Conservation (phyloP, 2,329 filamentous ascomycete species). For the Cryphonectria carpinicola region DNA sequence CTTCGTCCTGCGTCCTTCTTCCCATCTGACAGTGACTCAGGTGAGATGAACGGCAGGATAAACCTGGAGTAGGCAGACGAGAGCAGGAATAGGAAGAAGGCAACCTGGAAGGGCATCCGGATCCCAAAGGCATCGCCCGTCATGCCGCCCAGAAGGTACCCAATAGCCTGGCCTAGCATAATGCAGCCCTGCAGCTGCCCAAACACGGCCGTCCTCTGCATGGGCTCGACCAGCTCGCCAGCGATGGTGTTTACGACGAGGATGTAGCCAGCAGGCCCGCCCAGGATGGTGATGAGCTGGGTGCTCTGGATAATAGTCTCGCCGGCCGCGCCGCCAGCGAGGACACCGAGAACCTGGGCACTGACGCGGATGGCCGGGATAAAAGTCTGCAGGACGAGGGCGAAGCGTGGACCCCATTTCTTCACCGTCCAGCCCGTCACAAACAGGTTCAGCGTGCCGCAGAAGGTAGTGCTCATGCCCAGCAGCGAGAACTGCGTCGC, state of each 20-base stretch:
- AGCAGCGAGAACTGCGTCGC: conserved; percentile 67
- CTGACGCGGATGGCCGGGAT: conserved; percentile 66
- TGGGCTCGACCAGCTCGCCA: conserved; percentile 64
- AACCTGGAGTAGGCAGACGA: conserved; percentile 47
- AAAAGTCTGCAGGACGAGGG: conserved; percentile 65
- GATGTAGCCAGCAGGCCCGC: conserved; percentile 71
- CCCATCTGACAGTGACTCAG: conserved; percentile 42
- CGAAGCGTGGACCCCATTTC: conserved; percentile 63
- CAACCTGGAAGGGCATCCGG: conserved; percentile 65
- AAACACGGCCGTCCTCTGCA: conserved; percentile 65
- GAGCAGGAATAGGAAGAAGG: conserved; percentile 59
- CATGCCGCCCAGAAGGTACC: conserved; percentile 66
- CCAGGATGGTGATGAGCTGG: conserved; percentile 69
- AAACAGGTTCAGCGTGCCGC: conserved; percentile 66
- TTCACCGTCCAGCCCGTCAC: conserved; percentile 70
- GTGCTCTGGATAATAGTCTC: conserved; percentile 70
- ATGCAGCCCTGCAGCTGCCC: conserved; percentile 68
- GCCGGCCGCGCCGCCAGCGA: conserved; percentile 62
- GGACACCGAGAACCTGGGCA: conserved; percentile 67
- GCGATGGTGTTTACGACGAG: conserved; percentile 71
- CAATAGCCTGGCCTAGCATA: conserved; percentile 68
- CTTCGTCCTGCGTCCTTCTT: conserved; percentile 35
- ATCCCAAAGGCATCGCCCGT: conserved; percentile 68
- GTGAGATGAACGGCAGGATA: conserved; percentile 55
- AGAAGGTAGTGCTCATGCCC: conserved; percentile 69